Base-by-base conservation (phyloP, 2,329 filamentous ascomycete genomes). In the Mycocentrospora acerina region DNA sequence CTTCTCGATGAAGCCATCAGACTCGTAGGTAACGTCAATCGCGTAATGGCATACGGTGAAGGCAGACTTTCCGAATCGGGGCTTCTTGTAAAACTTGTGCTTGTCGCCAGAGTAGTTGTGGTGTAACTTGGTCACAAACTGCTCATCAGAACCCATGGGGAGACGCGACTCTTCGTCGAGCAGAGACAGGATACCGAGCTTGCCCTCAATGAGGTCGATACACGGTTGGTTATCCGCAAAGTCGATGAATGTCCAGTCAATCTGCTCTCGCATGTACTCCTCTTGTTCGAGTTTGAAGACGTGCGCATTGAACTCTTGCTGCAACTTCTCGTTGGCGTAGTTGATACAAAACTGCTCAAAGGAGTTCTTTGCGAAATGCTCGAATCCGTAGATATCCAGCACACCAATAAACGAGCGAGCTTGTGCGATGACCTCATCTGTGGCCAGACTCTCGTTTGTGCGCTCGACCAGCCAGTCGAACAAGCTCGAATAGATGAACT, bases 271-370 rank as follows among this genome's bases (percentile, higher is more conserved):
- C 27, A 96, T 80, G 65, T 98, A 98, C 69, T 98, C 93, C 66
- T 98, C 93, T 67, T 98, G 93, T 68, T 98, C 93, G 15, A 98
- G 80, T 70, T 97, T 96, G 80, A 98, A 98, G 24, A 98, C 93
- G 62, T 98, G 93, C 66, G 94, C 89, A 71, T 98, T 98, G 77
- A 98, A 98, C 67, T 97, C 91, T 68, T 98, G 93, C 67, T 98
- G 93, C 37, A 98, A 76, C 72, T 98, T 98, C 71, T 98, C 93
- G 70, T 98, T 98, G 71, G 93, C 93, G 62, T 98, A 98, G 71
- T 98, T 98, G 80, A 98, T 98, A 72, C 93, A 98, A 71, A 98
- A 98, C 68, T 98, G 93, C 68, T 98, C 93, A 60, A 98, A 98
- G 1, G 93, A 98, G 74, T 98, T 98, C 77, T 96, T 97, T 47